Conservation (phyloP, 1,284 basidiomycete species). For the Rhodotorula sp. region DNA sequence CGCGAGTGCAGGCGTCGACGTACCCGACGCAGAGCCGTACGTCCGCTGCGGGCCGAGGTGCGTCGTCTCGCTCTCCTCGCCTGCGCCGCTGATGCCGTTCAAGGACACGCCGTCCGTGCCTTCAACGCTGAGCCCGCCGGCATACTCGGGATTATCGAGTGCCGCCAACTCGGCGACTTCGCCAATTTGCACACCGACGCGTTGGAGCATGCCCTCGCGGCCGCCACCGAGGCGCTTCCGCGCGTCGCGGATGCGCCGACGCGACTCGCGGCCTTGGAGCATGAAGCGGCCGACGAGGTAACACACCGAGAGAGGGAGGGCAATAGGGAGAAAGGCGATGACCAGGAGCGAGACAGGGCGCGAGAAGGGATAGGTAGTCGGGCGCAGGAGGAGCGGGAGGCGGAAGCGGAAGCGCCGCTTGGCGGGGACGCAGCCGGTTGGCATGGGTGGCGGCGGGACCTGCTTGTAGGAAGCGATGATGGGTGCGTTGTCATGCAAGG, state of each 20-base stretch:
- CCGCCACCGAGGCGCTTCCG: constrained; percentile 19
- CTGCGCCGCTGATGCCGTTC: not conserved
- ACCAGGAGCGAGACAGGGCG: constrained; percentile 24
- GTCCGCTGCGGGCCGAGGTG: not conserved
- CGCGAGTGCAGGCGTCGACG: not conserved
- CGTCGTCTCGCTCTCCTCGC: not conserved
- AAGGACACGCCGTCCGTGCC: not conserved
- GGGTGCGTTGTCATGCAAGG: constrained; percentile 7
- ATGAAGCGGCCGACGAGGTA: constrained; percentile 32
- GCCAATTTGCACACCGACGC: constrained; percentile 31
- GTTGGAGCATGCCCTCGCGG: constrained; percentile 27
- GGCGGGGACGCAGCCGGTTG: not conserved
- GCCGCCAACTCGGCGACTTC: constrained; percentile 32
- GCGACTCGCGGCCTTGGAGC: constrained; percentile 16
- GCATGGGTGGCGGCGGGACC: not conserved
- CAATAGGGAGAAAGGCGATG: constrained; percentile 23
- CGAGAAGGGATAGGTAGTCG: constrained; percentile 31
- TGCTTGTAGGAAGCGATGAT: constrained; percentile 15
- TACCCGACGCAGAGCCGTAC: not conserved
- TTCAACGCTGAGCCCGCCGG: constrained; percentile 6
- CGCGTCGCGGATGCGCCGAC: constrained; percentile 20
- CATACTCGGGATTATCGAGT: constrained; percentile 37
- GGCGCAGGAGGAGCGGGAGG: constrained; percentile 17
- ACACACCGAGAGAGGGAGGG: constrained; percentile 20
- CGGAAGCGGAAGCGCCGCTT: not conserved